Percentiles rank a stretch among this genome's conserved stretches.
These are phyloP conservation scores for Vigna angularis DNA, from an alignment of 306 rosid species.

Conservation along the genomic window DNA sequence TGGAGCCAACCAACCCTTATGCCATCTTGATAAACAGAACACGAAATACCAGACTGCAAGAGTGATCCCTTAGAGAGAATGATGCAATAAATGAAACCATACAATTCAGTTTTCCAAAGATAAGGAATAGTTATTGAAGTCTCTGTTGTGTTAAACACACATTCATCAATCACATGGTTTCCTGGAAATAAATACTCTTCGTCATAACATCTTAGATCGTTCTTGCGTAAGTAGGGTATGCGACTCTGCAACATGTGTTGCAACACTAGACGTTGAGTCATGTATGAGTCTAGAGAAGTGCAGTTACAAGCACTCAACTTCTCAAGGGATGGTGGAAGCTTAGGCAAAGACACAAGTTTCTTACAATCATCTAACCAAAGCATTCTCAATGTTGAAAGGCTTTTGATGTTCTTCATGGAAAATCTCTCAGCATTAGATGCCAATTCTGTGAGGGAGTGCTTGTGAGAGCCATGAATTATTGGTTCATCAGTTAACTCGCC, in stretches of 20 bases:
- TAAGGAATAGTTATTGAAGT: slow-evolving; percentile 28
- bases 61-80: slow-evolving; percentile 5
- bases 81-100: slow-evolving; percentile 14
- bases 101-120: background rate
- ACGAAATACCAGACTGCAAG: background rate
- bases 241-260: background rate
- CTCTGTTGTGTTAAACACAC: background rate
- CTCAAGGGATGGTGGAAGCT: background rate
- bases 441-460: slow-evolving; percentile 9
- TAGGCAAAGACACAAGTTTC: background rate
- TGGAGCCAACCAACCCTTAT: background rate
- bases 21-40: slow-evolving; percentile 1
- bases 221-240: background rate
- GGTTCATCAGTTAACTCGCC: background rate
- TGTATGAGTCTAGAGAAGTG: background rate
- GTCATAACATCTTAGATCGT: background rate
- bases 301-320: background rate
- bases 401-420: background rate
- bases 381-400: background rate
- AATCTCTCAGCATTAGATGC: background rate
- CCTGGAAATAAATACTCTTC: background rate
- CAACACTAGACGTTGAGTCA: background rate
- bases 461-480: background rate
- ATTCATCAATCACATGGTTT: background rate
- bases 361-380: slow-evolving; percentile 9